Base-by-base conservation (phyloP, 257 asterid species). In the Voacanga thouarsii region DNA sequence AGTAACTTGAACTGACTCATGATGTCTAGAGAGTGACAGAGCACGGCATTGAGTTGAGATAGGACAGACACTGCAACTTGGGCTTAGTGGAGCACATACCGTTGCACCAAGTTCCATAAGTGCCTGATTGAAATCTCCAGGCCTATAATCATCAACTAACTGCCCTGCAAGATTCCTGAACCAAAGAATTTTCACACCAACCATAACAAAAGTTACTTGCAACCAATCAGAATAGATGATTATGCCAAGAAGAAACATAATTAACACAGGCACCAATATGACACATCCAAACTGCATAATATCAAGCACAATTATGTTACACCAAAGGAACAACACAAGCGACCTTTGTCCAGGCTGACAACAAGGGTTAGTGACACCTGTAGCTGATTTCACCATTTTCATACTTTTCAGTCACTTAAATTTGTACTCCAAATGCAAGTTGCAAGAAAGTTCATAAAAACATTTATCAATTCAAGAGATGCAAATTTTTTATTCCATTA, bases 41-140 rank as follows among this genome's bases (percentile, higher is more conserved):
- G 97, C 99, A 78, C 72, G 85, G 75, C 99, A 95, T n/a, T 91
- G 92, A 71, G 37, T 72, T 74, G 95, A 88, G 81, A 93, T 79
- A 71, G 99, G 97, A 76, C 99, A 95, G n/a, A 61, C 65, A 78
- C 90, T 82, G 86, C 99, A 95, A 81, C 88, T 81, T 74, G 97
- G 97, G 76, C 84, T 68, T 51, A 82, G 23, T 49, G 68, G 77
- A 75, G 91, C 90, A 88, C 98, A 95, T 41, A 88, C 9, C 12
- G 97, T 93, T n/a, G 99, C 98, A 80, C 99, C 99, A 74, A 95
- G 97, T 83, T 95, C 99, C 99, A 95, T 95, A 79, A 95, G 78
- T 75, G 97, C 93, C 91, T 95, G 99, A 82, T 95, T 95, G 84
- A 95, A 93, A 86, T 91, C 97, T 79, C 99, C 99, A 74, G 99